Conservation (phyloP, 306 rosid species). For the Coriaria nepalensis region DNA sequence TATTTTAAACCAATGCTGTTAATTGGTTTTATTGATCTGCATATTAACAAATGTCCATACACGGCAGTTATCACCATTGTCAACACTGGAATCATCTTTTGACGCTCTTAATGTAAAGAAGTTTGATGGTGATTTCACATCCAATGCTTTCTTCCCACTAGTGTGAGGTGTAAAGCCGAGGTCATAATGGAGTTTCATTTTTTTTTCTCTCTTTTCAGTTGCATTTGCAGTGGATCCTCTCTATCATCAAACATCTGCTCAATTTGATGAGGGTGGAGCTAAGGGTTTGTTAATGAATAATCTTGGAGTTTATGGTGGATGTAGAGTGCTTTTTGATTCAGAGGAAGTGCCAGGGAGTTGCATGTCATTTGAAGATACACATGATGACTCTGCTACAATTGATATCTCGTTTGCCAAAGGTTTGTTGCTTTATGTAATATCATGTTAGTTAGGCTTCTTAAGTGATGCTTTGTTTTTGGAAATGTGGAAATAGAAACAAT, state of each 20-base stretch:
- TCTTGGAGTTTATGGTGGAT: slow-evolving; percentile 77
- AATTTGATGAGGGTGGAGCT: slow-evolving; percentile 98
- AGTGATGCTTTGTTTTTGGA: slow-evolving; percentile 2
- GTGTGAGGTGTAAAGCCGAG: slow-evolving; percentile 14
- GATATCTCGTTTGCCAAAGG: slow-evolving; percentile 88
- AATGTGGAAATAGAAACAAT: slow-evolving; percentile 10
- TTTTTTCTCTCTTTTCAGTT: slow-evolving; percentile 41
- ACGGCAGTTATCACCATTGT: slow-evolving; percentile 85
- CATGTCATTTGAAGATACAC: slow-evolving; percentile 33
- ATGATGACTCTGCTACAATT: slow-evolving; percentile 40
- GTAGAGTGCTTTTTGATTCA: slow-evolving; percentile 88
- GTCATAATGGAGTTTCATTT: slow-evolving; percentile 19
- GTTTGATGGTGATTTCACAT: slow-evolving; percentile 68
- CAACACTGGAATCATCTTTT: slow-evolving; percentile 82
- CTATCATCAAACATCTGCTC: slow-evolving; percentile 88
- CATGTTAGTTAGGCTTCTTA: slow-evolving; percentile 15
- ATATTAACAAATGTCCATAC: slow-evolving; percentile 20
- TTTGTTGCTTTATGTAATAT: slow-evolving; percentile 24
- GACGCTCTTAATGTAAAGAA: slow-evolving; percentile 83
- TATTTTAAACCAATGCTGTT: slow-evolving; percentile 2
- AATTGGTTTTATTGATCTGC: slow-evolving; percentile 7
- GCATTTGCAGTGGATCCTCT: slow-evolving; percentile 96
- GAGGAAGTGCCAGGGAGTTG: slow-evolving; percentile 66
- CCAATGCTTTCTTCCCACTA: slow-evolving; percentile 12
- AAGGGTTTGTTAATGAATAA: slow-evolving; percentile 87